phyloP scores from a whole-genome alignment of 495 filamentous ascomycete genomes.

The Umbilicaria muhlenbergii region DNA sequence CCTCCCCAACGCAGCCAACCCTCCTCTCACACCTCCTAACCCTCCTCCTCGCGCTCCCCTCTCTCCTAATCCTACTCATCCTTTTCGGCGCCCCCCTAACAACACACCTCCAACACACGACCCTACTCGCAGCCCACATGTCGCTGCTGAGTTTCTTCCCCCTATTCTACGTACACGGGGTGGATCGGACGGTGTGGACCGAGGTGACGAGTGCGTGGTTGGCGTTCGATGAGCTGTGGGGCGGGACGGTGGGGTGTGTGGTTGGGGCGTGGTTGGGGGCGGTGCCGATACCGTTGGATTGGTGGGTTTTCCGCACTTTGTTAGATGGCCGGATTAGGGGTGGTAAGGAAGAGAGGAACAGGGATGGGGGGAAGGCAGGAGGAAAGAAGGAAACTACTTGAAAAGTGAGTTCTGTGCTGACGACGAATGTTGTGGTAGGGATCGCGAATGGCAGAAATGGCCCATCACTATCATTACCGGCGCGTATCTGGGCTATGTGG shows the following conservation, averaged over 20 bases:
- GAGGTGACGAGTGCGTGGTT: slow-evolving; percentile 41
- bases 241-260: slow-evolving; percentile 27
- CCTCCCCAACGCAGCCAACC: slow-evolving; percentile 26
- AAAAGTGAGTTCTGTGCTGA: slow-evolving; percentile 1
- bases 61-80: slow-evolving; percentile 49
- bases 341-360: background rate
- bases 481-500: slow-evolving; percentile 48
- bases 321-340: background rate
- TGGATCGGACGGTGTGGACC: slow-evolving; percentile 55
- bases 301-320: slow-evolving; percentile 34
- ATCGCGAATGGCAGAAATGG: slow-evolving; percentile 95
- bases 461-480: slow-evolving; percentile 76
- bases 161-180: slow-evolving; percentile 71
- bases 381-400: background rate
- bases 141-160: slow-evolving; percentile 59
- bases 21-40: slow-evolving; percentile 45
- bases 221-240: slow-evolving; percentile 27
- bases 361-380: background rate
- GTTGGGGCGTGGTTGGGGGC: slow-evolving; percentile 48
- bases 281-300: slow-evolving; percentile 91
- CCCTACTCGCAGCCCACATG: slow-evolving; percentile 67
- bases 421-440: slow-evolving; percentile 26
- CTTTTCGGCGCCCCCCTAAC: slow-evolving; percentile 86
- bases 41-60: slow-evolving; percentile 45
- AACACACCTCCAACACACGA: slow-evolving; percentile 62